Evolutionary conservation across 192 early-diverging fungal genomes (phyloP).

Genomic region (Coemansia sp.): DNA sequence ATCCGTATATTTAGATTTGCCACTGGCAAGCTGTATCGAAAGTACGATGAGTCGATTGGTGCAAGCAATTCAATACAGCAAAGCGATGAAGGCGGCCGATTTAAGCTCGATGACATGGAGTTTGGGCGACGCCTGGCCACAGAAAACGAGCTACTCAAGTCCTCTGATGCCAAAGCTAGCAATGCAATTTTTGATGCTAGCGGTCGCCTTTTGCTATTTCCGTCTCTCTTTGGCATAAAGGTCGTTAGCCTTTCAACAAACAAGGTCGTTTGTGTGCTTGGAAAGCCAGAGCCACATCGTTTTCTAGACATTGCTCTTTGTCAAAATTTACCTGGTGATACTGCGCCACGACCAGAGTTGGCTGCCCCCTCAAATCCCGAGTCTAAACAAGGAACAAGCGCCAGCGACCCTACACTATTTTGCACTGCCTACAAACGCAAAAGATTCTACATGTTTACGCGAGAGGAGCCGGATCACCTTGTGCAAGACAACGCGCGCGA

Average conservation of each 20-base stretch:
- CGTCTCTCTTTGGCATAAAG: slow-evolving; percentile 95
- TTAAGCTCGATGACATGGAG: slow-evolving; percentile 95
- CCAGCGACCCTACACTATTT: slow-evolving; percentile 85
- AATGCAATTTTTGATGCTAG: slow-evolving; percentile 94
- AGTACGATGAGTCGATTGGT: slow-evolving; percentile 87
- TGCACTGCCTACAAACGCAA: slow-evolving; percentile 89
- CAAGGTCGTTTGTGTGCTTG: slow-evolving; percentile 79
- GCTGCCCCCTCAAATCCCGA: slow-evolving; percentile 89
- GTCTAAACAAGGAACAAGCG: slow-evolving; percentile 56
- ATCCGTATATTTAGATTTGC: slow-evolving; percentile 81
- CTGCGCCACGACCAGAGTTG: slow-evolving; percentile 10
- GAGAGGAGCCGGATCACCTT: slow-evolving; percentile 70
- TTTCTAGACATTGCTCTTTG: slow-evolving; percentile 88
- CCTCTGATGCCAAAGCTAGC: slow-evolving; percentile 60
- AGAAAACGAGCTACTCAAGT: slow-evolving; percentile 83
- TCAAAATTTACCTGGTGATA: slow-evolving; percentile 62
- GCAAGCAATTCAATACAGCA: slow-evolving; percentile 58
- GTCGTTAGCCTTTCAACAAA: slow-evolving; percentile 85
- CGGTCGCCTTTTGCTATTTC: slow-evolving; percentile 84
- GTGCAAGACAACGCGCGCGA: slow-evolving; percentile 73
- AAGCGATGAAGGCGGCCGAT: slow-evolving; percentile 56
- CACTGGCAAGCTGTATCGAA: slow-evolving; percentile 84
- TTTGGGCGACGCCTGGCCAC: slow-evolving; percentile 90
- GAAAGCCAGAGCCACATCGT: slow-evolving; percentile 88
- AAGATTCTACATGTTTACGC: slow-evolving; percentile 92